Conservation (phyloP, 2,329 filamentous ascomycete genomes). For the Epichloe aotearoae region DNA sequence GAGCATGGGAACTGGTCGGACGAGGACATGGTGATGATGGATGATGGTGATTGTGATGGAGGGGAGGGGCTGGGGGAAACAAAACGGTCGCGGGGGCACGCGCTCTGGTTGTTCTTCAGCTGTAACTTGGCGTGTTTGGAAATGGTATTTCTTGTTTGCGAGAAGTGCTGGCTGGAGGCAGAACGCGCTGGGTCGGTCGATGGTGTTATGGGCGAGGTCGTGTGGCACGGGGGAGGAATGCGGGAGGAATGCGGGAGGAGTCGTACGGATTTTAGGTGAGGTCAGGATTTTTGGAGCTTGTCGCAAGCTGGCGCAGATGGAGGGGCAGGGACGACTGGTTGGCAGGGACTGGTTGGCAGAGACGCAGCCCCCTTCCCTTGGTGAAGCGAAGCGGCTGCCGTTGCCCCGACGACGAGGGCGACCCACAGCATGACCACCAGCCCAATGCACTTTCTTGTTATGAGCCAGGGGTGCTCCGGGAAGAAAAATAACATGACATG, state of each 20-base stretch:
- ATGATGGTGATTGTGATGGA: conserved; percentile 1
- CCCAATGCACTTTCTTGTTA: neutral
- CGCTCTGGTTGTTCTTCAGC: neutral
- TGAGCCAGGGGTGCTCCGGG: neutral
- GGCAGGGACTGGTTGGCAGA: no score
- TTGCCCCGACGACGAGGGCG: conserved; percentile 12
- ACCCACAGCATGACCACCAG: conserved; percentile 9
- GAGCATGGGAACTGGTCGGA: conserved; percentile 5
- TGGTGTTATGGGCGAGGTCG: neutral
- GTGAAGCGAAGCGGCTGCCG: neutral
- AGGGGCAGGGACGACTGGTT: neutral
- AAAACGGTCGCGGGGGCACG: neutral
- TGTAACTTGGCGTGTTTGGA: neutral
- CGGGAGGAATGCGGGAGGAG: conserved; percentile 1
- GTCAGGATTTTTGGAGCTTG: neutral
- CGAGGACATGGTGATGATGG: conserved; percentile 3
- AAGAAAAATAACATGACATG: neutral
- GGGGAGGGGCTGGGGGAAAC: neutral
- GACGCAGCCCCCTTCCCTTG: neutral
- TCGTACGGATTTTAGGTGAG: neutral
- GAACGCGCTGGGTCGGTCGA: no score
- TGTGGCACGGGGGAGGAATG: conserved; percentile 1
- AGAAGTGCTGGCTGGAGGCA: neutral
- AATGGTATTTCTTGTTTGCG: neutral
- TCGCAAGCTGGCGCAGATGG: conserved; percentile 1